Percentiles rank a stretch among this genome's conserved stretches.
These are phyloP conservation scores for Phytophthora vignae DNA, from an alignment of 352 stramenopile genomes.

Conservation along the genomic window DNA sequence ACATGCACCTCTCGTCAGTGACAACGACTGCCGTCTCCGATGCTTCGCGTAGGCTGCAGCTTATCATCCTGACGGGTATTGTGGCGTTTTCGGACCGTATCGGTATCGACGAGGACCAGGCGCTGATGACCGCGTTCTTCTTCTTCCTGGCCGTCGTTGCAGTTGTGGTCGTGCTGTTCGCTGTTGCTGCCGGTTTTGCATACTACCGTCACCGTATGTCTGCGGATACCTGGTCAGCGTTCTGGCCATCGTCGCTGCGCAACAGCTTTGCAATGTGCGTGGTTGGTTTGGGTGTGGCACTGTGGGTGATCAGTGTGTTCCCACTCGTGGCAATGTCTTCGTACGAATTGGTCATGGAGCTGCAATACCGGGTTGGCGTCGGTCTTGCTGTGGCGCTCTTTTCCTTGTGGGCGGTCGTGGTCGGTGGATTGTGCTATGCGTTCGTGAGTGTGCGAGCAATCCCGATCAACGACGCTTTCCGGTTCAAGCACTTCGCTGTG, in stretches of 20 bases:
- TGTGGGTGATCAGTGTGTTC: constrained; percentile 67
- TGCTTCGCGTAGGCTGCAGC: constrained; percentile 48
- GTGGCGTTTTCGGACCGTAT: constrained; percentile 77
- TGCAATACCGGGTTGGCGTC: constrained; percentile 54
- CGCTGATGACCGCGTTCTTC: constrained; percentile 47
- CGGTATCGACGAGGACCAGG: constrained; percentile 59
- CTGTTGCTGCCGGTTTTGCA: constrained; percentile 29
- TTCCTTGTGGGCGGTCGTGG: constrained; percentile 54
- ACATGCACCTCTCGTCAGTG: constrained; percentile 58
- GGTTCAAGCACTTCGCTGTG: constrained; percentile 57
- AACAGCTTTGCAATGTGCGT: constrained; percentile 61
- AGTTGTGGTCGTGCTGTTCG: constrained; percentile 52
- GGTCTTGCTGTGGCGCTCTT: constrained; percentile 57
- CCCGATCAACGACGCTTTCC: constrained; percentile 46
- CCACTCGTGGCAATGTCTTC: constrained; percentile 63
- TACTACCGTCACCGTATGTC: constrained; percentile 38
- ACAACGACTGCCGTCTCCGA: constrained; percentile 41
- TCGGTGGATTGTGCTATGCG: constrained; percentile 49
- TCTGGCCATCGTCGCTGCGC: constrained; percentile 29
- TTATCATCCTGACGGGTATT: constrained; percentile 70
- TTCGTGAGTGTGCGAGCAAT: constrained; percentile 55
- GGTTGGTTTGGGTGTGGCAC: constrained; percentile 53
- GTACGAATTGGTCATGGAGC: constrained; percentile 74
- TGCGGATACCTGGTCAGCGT: constrained; percentile 29
- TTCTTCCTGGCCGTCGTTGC: constrained; percentile 57